Evolutionary conservation across 805 yeast species (phyloP).

Genomic region (Saccharomyces paradoxus): DNA sequence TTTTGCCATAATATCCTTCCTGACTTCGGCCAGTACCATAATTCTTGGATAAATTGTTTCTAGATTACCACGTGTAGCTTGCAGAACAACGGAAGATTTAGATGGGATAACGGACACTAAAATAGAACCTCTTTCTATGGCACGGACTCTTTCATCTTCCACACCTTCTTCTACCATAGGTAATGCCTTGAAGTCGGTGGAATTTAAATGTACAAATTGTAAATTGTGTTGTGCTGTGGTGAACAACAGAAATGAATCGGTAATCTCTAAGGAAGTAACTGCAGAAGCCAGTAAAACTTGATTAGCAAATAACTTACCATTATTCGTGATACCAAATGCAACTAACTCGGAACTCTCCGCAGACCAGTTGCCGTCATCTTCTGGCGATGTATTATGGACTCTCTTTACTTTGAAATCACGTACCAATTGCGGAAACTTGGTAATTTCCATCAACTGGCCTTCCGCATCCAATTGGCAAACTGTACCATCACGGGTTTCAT

Average conservation of each 20-base stretch:
- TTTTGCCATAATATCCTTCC: conserved; percentile 51
- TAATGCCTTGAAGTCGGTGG: conserved; percentile 34
- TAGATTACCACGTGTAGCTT: conserved; percentile 92
- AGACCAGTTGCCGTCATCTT: conserved; percentile 23
- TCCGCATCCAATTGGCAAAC: conserved; percentile 37
- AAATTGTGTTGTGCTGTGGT: conserved; percentile 84
- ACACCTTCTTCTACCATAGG: conserved; percentile 32
- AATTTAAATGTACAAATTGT: conserved; percentile 66
- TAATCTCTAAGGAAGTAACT: conserved; percentile 70
- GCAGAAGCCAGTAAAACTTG: conserved; percentile 54
- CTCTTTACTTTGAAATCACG: conserved; percentile 45
- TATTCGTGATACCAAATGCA: conserved; percentile 66
- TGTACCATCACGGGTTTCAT: conserved; percentile 57
- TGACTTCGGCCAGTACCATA: conserved; percentile 77
- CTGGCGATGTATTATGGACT: conserved; percentile 15
- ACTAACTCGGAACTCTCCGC: conserved; percentile 25
- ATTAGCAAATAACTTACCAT: conserved; percentile 68
- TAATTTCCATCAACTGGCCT: conserved; percentile 29
- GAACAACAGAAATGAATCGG: conserved; percentile 64
- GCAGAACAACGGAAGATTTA: conserved; percentile 71
- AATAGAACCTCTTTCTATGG: conserved; percentile 87
- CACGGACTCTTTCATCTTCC: conserved; percentile 75
- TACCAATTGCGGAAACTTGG: conserved; percentile 64
- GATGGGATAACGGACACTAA: conserved; percentile 76
- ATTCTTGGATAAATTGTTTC: conserved; percentile 92